Conservation (phyloP, 1,139 yeast genomes). For the Protomyces inundatus region DNA sequence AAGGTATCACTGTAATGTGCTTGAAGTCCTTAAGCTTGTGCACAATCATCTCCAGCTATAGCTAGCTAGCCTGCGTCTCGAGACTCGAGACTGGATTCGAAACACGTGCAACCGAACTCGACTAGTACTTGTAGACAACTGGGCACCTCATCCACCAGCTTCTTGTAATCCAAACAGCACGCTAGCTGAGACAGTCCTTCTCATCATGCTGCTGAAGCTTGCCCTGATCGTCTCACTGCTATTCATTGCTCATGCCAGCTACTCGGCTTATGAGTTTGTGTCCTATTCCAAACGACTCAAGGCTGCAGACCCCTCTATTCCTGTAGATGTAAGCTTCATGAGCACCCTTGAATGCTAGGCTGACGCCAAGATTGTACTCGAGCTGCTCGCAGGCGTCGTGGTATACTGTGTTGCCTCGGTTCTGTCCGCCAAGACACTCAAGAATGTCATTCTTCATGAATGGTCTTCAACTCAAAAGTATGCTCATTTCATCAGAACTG, state of each 20-base stretch:
- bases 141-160: too few relatives aligned
- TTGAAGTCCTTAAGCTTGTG: too few relatives aligned
- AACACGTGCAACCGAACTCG: too few relatives aligned
- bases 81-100: too few relatives aligned
- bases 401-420: slow-evolving; percentile 3
- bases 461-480: slow-evolving; percentile 20
- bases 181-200: not conserved
- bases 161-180: too few relatives aligned
- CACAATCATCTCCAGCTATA: too few relatives aligned
- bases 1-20: too few relatives aligned
- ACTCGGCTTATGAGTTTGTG: slow-evolving; percentile 15
- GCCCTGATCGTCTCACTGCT: not conserved
- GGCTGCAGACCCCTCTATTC: slow-evolving; percentile 2
- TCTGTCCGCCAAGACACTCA: slow-evolving; percentile 10
- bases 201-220: not conserved
- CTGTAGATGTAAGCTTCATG: slow-evolving; percentile 3
- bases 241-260: slow-evolving; percentile 22
- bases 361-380: slow-evolving; percentile 10
- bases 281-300: slow-evolving; percentile 8
- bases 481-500: too few relatives aligned
- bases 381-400: slow-evolving; percentile 4
- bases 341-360: not conserved
- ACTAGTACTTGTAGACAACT: too few relatives aligned
- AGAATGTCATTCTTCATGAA: slow-evolving; percentile 6
- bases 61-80: too few relatives aligned